Base-by-base conservation (phyloP, 768 basidiomycete species). In the Exsudoporus frostii region DNA sequence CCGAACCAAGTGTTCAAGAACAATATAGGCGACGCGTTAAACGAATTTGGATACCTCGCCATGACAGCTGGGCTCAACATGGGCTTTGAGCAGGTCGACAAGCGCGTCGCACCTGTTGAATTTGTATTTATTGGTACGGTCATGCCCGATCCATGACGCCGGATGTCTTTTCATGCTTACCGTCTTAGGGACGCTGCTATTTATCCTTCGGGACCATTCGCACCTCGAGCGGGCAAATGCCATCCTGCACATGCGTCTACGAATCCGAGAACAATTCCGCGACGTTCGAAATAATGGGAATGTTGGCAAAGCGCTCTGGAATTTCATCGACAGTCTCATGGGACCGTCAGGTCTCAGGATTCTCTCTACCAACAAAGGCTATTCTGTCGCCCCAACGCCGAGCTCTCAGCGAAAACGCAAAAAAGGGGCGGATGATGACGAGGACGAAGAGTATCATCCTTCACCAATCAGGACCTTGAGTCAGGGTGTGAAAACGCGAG, bases 61-160 rank as follows among this genome's bases (percentile, higher is more conserved):
- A 61, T 55, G 10, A 68, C 74, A 29, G 20, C 53, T 1, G 40
- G 62, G 7, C 69, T 80, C 32, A 78, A 76, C n/a, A 54, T 64
- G 13, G 82, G 74, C 2, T 85, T 90, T 58, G 71, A 56, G 17
- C 70, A 74, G 24, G 77, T 87, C n/a, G 71, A 73, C 51, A 78
- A 81, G 54, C 77, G 82, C 25, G 77, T 91, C 37, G 82, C 87
- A 2, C 88, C 88, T 2, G 81, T 85, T 8, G 86, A 90, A 62
- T 88, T 92, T 64, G 81, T 91, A 30, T 92, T 88, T 67, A 83
- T 90, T 38, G 88, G 91, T 91, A 62, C 55, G 77, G 13, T 19
- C 19, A 20, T 27, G 8, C 4, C 24, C 25, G 45, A 24, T 36
- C 10, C 20, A 32, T 34, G 20, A 24, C 25, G 17, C 54, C 24